Evolutionary conservation across 495 filamentous ascomycete genomes (phyloP), one percentile per base, ranked within the genome.

Genomic region (Xylaria bambusicola): DNA sequence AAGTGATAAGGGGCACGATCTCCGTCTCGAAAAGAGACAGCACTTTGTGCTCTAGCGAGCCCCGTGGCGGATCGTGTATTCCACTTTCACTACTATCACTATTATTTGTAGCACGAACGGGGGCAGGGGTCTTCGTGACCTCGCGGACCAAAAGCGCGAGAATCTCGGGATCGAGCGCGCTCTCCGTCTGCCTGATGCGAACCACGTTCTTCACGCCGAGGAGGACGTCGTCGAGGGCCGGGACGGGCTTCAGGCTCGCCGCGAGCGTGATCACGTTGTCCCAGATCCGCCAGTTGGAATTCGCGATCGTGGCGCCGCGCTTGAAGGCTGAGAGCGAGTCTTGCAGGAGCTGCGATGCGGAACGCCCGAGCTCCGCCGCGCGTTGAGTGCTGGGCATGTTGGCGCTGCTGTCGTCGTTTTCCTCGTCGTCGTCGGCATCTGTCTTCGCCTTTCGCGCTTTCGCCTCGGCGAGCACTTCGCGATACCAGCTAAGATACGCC

Each of bases 211-310:
- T 80, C 62, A 94, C 79, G 0, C 89, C 91, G 12, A 86, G 74
- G 15, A 97, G 71, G 18, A 96, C 77, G 40, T 97, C 91, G 1
- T 77, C 71, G 68, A 88, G 89, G 0, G 89, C 82, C 0, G 89
- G 87, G 23, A 59, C 63, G 0, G 92, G 92, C 0, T 81, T 80
- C 15, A 92, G 78, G 8, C 90, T 88, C 4, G 89, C 84, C 0
- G 90, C 88, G 38, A 99, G 87, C 2, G 88, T 91, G 47, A 98
- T 81, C 13, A 97, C 84, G 67, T 99, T 99, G 61, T 96, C 90
- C 93, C 92, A 97, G 62, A 99, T 97, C 58, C 90, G 84, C 80
- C 85, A 88, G 73, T 92, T 89, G 58, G 89, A 86, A 70, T 89
- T 81, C 33, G 94, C 93, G 21, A 94, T 82, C 13, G 81, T 76